Evolutionary conservation across 1,284 basidiomycete genomes (phyloP).

Genomic region (Ganoderma lucidum): DNA sequence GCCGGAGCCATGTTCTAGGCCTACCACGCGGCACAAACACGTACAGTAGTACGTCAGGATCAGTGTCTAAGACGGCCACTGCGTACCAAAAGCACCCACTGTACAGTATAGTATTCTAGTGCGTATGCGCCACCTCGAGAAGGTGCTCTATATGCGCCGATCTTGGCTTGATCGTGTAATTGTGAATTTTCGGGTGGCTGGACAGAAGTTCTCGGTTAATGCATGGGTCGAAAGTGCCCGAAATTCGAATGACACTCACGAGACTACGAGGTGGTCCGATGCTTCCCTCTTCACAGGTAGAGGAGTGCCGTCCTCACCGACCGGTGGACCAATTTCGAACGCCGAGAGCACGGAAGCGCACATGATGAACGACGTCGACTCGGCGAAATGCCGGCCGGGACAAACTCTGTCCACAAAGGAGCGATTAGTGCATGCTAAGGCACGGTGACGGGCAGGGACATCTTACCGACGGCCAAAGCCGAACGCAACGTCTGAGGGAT

Average conservation of each 20-base stretch:
- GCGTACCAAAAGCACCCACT: neutral
- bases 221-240: too few relatives aligned
- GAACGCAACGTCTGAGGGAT: constrained; percentile 12
- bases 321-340: constrained; percentile 16
- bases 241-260: neutral
- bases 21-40: too few relatives aligned
- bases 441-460: neutral
- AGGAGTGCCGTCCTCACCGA: constrained; percentile 9
- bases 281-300: neutral
- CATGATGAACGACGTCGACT: constrained; percentile 21
- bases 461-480: constrained; percentile 24
- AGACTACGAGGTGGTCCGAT: neutral
- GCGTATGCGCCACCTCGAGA: neutral
- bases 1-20: too few relatives aligned
- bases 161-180: constrained; percentile 1
- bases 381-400: constrained; percentile 22
- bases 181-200: constrained; percentile 3
- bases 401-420: constrained; percentile 17
- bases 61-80: too few relatives aligned
- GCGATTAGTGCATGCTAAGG: neutral
- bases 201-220: neutral
- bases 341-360: constrained; percentile 22
- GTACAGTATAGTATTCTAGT: neutral
- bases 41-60: too few relatives aligned
- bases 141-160: neutral